Percentiles rank a stretch among this genome's conserved stretches.
Evolutionary conservation across 352 stramenopile genomes (phyloP).

Genomic region (Phytopythium oedochilum): DNA sequence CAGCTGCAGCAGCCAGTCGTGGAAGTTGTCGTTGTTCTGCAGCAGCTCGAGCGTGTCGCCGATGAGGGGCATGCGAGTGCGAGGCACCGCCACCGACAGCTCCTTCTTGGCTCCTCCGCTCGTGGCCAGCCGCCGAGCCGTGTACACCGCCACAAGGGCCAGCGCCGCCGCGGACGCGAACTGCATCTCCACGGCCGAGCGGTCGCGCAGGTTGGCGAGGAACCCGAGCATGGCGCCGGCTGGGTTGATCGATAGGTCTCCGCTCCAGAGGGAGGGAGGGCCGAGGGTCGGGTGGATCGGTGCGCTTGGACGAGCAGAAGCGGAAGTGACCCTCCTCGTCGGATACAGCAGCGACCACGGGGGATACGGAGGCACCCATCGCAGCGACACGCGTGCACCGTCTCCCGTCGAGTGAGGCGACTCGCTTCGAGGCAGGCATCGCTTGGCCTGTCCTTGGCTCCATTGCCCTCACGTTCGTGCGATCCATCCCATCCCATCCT

Average conservation of each 20-base stretch:
- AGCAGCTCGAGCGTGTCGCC: slow-evolving; percentile 25
- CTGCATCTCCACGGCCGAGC: slow-evolving; percentile 1
- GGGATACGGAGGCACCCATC: too few species aligned
- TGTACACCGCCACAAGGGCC: neutral
- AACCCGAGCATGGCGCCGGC: neutral
- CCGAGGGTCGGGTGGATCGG: neutral
- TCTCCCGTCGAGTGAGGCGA: too few species aligned
- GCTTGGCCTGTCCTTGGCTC: too few species aligned
- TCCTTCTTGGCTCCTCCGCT: neutral
- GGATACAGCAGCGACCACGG: too few species aligned
- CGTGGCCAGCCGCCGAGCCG: neutral
- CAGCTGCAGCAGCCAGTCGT: slow-evolving; percentile 32
- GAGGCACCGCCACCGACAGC: neutral
- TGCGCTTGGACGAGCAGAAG: slow-evolving; percentile 1
- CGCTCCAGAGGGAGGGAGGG: neutral
- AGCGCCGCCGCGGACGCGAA: neutral
- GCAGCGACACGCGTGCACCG: too few species aligned
- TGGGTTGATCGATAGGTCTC: neutral
- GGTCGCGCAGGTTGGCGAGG: slow-evolving; percentile 1
- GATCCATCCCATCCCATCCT: too few species aligned
- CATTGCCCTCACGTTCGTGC: too few species aligned
- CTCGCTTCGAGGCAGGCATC: too few species aligned
- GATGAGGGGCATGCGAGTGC: slow-evolving; percentile 1
- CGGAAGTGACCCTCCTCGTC: too few species aligned
- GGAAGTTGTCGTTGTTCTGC: slow-evolving; percentile 12